A percentile compares a stretch with the other conserved stretches of the same genome.
Evolutionary conservation across 306 rosid species (phyloP).

Genomic region (Gastrolobium bilobum): DNA sequence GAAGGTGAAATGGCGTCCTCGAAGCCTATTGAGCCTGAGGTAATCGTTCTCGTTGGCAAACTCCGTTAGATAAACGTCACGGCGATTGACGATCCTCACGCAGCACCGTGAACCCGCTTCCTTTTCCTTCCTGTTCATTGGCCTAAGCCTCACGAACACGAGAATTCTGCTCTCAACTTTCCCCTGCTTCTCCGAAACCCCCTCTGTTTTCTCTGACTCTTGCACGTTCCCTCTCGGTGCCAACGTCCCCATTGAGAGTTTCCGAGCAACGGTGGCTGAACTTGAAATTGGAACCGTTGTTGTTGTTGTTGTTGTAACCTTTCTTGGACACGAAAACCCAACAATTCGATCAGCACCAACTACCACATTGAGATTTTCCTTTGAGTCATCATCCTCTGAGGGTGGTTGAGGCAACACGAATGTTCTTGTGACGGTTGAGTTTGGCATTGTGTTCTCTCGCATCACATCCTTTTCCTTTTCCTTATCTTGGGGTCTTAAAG

Average conservation of each 20-base stretch:
- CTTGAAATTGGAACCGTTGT: not conserved
- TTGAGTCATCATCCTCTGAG: constrained; percentile 43
- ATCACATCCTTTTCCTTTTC: constrained; percentile 51
- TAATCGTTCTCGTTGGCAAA: constrained; percentile 83
- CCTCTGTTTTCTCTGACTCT: constrained; percentile 53
- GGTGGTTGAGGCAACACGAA: constrained; percentile 71
- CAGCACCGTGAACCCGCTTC: constrained; percentile 82
- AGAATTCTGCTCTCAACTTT: constrained; percentile 65
- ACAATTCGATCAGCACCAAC: constrained; percentile 66
- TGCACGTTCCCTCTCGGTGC: not conserved
- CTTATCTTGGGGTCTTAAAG: constrained; percentile 47
- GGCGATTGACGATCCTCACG: constrained; percentile 72
- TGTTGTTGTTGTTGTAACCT: constrained; percentile 13
- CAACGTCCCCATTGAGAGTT: constrained; percentile 65
- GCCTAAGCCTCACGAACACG: constrained; percentile 93
- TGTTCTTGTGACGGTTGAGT: constrained; percentile 69
- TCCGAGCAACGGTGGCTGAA: constrained; percentile 66
- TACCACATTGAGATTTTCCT: constrained; percentile 62
- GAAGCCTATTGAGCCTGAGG: constrained; percentile 83
- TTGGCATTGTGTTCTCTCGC: constrained; percentile 78
- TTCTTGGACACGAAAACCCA: constrained; percentile 72
- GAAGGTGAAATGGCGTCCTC: constrained; percentile 82
- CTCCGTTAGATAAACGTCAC: constrained; percentile 88
- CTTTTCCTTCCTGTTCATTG: constrained; percentile 86
- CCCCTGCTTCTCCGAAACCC: constrained; percentile 49